A percentile compares a stretch with the other conserved stretches of the same genome.
Evolutionary conservation across 2,329 filamentous ascomycete genomes (phyloP).

Genomic region (Pyricularia pennisetigena): DNA sequence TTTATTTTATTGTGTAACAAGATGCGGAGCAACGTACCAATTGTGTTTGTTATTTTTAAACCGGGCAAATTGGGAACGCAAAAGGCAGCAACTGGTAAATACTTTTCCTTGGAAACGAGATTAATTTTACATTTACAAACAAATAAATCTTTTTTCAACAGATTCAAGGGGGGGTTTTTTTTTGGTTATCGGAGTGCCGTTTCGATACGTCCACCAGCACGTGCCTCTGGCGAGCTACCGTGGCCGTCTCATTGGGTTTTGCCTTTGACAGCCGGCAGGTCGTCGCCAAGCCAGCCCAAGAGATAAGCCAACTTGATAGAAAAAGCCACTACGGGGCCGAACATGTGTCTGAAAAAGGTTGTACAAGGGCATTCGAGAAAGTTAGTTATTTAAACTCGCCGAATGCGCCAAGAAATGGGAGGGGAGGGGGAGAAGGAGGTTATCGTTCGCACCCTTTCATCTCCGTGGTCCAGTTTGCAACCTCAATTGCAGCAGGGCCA

Average conservation of each 20-base stretch:
- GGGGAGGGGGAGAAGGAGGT: background rate
- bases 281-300: background rate
- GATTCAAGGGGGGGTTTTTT: too few relatives aligned
- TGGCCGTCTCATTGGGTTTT: background rate
- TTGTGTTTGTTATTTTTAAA: too few relatives aligned
- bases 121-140: background rate
- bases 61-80: too few relatives aligned
- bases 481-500: background rate
- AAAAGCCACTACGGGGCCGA: slow-evolving; percentile 1
- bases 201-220: background rate
- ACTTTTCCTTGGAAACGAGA: background rate
- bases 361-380: background rate
- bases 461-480: slow-evolving; percentile 1
- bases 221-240: background rate
- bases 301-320: slow-evolving; percentile 2
- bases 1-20: too few relatives aligned
- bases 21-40: too few relatives aligned
- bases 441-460: background rate
- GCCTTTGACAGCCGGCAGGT: background rate
- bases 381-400: background rate
- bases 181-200: background rate
- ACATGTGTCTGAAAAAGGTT: background rate
- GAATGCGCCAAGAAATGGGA: background rate
- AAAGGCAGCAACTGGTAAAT: background rate
- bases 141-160: background rate